phyloP scores from a whole-genome alignment of 2,329 filamentous ascomycete genomes.

The Capronia americana region DNA sequence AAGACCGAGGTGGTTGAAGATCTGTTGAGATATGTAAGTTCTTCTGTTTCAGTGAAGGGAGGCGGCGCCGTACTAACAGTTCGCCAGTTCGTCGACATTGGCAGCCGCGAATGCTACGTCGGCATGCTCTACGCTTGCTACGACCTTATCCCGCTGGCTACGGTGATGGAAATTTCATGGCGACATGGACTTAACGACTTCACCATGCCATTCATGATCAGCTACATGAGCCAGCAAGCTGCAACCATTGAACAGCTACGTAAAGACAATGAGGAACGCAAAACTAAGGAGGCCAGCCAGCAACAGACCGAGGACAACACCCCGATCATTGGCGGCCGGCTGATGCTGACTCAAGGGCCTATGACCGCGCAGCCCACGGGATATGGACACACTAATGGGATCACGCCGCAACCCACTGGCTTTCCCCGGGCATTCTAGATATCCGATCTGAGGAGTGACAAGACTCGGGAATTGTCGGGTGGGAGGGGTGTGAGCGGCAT shows the following conservation, averaged over 20 bases:
- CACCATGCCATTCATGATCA: conserved; percentile 99
- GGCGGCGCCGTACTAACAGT: conserved; percentile 43
- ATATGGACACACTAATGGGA: conserved; percentile 83
- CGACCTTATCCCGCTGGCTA: conserved; percentile 89
- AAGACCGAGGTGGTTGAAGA: conserved; percentile 96
- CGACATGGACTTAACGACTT: conserved; percentile 93
- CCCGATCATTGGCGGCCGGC: conserved; percentile 85
- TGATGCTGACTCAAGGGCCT: conserved; percentile 96
- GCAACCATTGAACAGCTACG: conserved; percentile 83
- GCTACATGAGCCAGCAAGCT: conserved; percentile 90
- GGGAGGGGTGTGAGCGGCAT: conserved; percentile 4
- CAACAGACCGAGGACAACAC: conserved; percentile 92
- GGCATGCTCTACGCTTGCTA: conserved; percentile 99
- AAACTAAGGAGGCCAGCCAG: conserved; percentile 71
- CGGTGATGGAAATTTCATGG: conserved; percentile 96
- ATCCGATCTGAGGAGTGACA: conserved; percentile 3
- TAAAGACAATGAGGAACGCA: conserved; percentile 95
- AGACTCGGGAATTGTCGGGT: conserved; percentile 32
- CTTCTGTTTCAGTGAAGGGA: background rate
- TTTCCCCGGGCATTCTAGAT: conserved; percentile 62
- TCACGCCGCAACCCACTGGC: conserved; percentile 86
- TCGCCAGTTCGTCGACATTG: conserved; percentile 92
- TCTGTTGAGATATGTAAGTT: conserved; percentile 93
- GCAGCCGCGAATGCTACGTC: conserved; percentile 98
- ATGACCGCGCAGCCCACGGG: conserved; percentile 65